A percentile compares a stretch with the other conserved stretches of the same genome.
These are phyloP conservation scores for Hypoxylon lienhwacheense DNA, from an alignment of 495 filamentous ascomycete species.

Conservation along the genomic window DNA sequence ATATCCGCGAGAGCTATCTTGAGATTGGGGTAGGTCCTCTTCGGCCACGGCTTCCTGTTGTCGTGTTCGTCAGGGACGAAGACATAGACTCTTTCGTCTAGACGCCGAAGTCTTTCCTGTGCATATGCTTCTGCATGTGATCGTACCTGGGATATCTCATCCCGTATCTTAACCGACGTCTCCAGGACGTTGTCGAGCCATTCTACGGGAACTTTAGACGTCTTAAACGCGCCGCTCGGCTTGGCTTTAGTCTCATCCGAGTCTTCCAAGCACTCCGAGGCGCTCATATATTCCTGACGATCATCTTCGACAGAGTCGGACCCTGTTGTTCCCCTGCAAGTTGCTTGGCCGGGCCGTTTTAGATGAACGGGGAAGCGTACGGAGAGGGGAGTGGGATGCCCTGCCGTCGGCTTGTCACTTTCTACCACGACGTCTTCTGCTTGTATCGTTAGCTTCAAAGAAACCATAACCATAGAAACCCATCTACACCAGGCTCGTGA, in stretches of 20 bases:
- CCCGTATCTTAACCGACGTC: slow-evolving; percentile 24
- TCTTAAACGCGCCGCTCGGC: not conserved
- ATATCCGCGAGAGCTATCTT: slow-evolving; percentile 30
- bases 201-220: slow-evolving; percentile 19
- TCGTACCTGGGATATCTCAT: not conserved
- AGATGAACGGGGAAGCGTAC: slow-evolving; percentile 9
- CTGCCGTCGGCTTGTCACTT: not conserved
- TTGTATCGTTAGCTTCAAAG: not conserved
- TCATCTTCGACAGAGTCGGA: not conserved
- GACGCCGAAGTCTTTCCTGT: slow-evolving; percentile 8
- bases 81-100: slow-evolving; percentile 13
- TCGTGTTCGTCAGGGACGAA: slow-evolving; percentile 10
- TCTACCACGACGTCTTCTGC: not conserved
- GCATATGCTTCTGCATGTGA: no score
- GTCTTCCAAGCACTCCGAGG: not conserved
- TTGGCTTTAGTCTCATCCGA: not conserved
- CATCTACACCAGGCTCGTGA: not conserved
- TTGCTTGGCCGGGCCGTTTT: not conserved
- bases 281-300: not conserved
- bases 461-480: not conserved
- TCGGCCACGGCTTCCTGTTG: slow-evolving; percentile 22
- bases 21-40: slow-evolving; percentile 26
- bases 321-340: not conserved
- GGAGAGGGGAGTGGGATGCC: not conserved
- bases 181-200: slow-evolving; percentile 35